A percentile compares a stretch with the other conserved stretches of the same genome.
These are phyloP conservation scores for Debaryomyces sp. DNA, from an alignment of 1,139 yeast species.

Conservation along the genomic window DNA sequence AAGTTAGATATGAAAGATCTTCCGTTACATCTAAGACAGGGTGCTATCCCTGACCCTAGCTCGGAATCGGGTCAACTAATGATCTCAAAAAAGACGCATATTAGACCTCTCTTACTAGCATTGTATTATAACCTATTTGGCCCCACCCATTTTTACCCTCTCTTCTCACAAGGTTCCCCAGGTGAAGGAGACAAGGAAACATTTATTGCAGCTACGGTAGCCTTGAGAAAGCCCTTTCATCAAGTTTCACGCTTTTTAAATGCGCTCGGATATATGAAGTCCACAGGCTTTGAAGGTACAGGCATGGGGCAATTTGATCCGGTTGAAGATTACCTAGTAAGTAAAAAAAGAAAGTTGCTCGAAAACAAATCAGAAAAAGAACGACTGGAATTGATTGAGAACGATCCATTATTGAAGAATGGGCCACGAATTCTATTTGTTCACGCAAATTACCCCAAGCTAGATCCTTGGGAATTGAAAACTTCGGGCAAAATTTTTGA, in stretches of 20 bases:
- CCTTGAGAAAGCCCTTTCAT: slow-evolving; percentile 59
- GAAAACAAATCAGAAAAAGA: slow-evolving; percentile 13
- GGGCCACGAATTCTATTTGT: slow-evolving; percentile 55
- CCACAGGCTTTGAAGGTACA: slow-evolving; percentile 54
- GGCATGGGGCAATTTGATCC: slow-evolving; percentile 81
- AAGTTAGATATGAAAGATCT: slow-evolving; percentile 24
- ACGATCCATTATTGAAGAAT: slow-evolving; percentile 22
- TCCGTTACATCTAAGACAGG: slow-evolving; percentile 68
- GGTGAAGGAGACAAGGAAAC: slow-evolving; percentile 96
- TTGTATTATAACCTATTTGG: slow-evolving; percentile 81
- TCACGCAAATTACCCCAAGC: slow-evolving; percentile 68
- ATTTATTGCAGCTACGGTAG: slow-evolving; percentile 77
- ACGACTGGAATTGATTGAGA: slow-evolving; percentile 12
- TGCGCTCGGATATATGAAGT: slow-evolving; percentile 55
- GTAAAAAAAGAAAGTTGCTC: slow-evolving; percentile 8
- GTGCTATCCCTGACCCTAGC: slow-evolving; percentile 78
- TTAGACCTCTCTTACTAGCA: slow-evolving; percentile 64
- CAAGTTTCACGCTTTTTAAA: slow-evolving; percentile 64
- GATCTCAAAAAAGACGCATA: slow-evolving; percentile 67
- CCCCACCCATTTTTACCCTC: slow-evolving; percentile 77
- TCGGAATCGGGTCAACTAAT: slow-evolving; percentile 84
- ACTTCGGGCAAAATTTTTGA: slow-evolving; percentile 43
- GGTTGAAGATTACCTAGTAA: slow-evolving; percentile 50
- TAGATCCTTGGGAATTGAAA: slow-evolving; percentile 58
- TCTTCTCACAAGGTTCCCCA: slow-evolving; percentile 79